These are phyloP conservation scores for Inga leiocalycina DNA, from an alignment of 306 rosid genomes.

Conservation along the genomic window DNA sequence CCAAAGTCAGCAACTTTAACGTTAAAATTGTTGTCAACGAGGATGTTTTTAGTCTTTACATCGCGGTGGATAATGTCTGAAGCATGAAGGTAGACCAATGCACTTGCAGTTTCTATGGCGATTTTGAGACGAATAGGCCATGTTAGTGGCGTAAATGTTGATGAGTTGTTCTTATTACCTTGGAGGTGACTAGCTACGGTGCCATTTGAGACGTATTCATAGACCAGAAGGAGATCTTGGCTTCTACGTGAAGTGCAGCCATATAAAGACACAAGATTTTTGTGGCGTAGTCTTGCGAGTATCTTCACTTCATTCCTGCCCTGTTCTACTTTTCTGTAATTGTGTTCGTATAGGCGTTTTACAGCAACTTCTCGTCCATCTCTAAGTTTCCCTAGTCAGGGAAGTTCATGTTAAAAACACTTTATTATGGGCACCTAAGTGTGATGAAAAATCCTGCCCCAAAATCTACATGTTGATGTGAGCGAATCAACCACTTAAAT, in stretches of 20 bases:
- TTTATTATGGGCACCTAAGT: no score
- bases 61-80: constrained; percentile 70
- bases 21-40: constrained; percentile 42
- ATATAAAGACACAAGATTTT: constrained; percentile 61
- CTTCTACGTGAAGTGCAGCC: constrained; percentile 65
- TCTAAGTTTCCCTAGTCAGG: constrained; percentile 57
- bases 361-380: constrained; percentile 86
- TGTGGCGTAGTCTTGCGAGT: constrained; percentile 57
- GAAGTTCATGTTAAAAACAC: background rate
- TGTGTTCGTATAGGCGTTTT: constrained; percentile 60
- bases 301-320: constrained; percentile 66
- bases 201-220: constrained; percentile 50
- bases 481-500: no score
- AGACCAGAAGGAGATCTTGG: constrained; percentile 64
- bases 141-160: constrained; percentile 31
- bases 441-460: no score
- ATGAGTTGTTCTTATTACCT: constrained; percentile 29
- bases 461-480: no score
- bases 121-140: constrained; percentile 62
- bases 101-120: constrained; percentile 66
- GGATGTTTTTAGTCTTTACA: constrained; percentile 48
- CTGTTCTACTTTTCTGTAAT: constrained; percentile 55
- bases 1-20: constrained; percentile 84
- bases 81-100: constrained; percentile 69
- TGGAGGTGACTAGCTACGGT: constrained; percentile 72